Conservation (phyloP, 2,329 filamentous ascomycete genomes). For the Aspergillus fumigatus region DNA sequence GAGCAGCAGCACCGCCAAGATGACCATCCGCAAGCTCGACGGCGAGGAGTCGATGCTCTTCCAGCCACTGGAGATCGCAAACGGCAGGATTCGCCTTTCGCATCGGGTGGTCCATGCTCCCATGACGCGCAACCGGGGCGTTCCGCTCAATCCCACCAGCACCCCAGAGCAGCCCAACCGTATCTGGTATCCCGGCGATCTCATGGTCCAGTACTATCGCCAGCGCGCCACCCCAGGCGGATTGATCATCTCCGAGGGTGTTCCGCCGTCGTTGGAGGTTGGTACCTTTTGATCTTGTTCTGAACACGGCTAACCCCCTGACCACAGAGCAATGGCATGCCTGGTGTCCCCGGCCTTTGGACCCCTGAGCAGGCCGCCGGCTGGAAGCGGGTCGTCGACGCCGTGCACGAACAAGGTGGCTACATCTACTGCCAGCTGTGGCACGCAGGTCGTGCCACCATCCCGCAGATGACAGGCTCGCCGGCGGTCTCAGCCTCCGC, state of each 20-base stretch:
- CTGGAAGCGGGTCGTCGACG: conserved; percentile 50
- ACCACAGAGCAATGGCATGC: conserved; percentile 35
- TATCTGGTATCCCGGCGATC: conserved; percentile 46
- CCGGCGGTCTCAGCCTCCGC: conserved; percentile 39
- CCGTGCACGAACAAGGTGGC: conserved; percentile 49
- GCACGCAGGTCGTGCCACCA: conserved; percentile 47
- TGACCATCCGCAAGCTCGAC: conserved; percentile 20
- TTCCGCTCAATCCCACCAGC: conserved; percentile 40
- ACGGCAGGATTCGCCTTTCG: conserved; percentile 46
- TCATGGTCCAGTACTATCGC: conserved; percentile 38
- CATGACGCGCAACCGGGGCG: conserved; percentile 51
- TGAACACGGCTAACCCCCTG: not conserved
- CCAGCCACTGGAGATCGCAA: conserved; percentile 41
- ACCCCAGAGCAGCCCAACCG: conserved; percentile 47
- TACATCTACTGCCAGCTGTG: conserved; percentile 41
- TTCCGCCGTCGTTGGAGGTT: conserved; percentile 38
- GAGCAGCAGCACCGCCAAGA: not conserved
- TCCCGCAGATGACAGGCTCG: conserved; percentile 38
- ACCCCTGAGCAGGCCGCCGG: conserved; percentile 41
- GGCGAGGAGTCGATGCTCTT: conserved; percentile 38
- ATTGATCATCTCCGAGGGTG: conserved; percentile 35
- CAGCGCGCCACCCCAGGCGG: conserved; percentile 37
- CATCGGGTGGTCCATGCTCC: conserved; percentile 52
- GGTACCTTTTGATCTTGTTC: conserved; percentile 12
- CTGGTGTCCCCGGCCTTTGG: conserved; percentile 33